Conservation (phyloP, 2,329 filamentous ascomycete genomes). For the Hortaea sp. region DNA sequence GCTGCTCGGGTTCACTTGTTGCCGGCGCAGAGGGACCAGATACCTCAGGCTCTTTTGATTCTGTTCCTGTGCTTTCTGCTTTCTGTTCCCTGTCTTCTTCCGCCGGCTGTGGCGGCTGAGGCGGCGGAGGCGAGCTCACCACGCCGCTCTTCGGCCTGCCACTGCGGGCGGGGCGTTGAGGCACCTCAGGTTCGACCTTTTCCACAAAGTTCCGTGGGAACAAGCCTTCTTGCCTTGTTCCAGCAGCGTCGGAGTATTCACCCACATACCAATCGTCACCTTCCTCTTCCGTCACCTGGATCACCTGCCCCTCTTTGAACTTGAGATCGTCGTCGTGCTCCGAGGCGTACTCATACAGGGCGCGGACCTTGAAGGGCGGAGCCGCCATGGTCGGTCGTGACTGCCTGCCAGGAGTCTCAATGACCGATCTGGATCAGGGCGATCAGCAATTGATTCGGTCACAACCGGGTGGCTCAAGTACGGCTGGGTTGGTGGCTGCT, state of each 20-base stretch:
- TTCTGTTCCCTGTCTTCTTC: slow-evolving; percentile 1
- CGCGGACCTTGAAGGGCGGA: slow-evolving; percentile 74
- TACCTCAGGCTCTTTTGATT: slow-evolving; percentile 5
- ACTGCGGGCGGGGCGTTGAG: slow-evolving; percentile 69
- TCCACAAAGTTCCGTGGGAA: slow-evolving; percentile 98
- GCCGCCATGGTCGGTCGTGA: not conserved
- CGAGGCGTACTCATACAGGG: slow-evolving; percentile 88
- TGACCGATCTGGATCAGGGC: no score
- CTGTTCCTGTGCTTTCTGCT: slow-evolving; percentile 9
- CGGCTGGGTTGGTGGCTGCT: no score
- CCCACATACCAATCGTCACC: slow-evolving; percentile 91
- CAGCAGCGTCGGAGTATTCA: slow-evolving; percentile 69
- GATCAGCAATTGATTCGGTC: no score
- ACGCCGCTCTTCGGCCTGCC: slow-evolving; percentile 57
- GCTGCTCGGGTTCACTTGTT: slow-evolving; percentile 21
- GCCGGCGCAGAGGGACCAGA: slow-evolving; percentile 22
- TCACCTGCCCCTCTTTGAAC: slow-evolving; percentile 76
- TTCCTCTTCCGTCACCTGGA: slow-evolving; percentile 86
- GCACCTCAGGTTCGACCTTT: slow-evolving; percentile 82
- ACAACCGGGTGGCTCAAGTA: no score
- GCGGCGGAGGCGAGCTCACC: slow-evolving; percentile 14
- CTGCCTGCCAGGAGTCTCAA: no score
- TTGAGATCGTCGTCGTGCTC: slow-evolving; percentile 89
- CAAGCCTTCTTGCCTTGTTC: slow-evolving; percentile 69
- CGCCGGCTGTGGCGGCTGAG: slow-evolving; percentile 13